Evolutionary conservation across 345 rosid genomes (phyloP), one percentile per base, ranked within the genome.

Genomic region (Moricandia moricandioides): DNA sequence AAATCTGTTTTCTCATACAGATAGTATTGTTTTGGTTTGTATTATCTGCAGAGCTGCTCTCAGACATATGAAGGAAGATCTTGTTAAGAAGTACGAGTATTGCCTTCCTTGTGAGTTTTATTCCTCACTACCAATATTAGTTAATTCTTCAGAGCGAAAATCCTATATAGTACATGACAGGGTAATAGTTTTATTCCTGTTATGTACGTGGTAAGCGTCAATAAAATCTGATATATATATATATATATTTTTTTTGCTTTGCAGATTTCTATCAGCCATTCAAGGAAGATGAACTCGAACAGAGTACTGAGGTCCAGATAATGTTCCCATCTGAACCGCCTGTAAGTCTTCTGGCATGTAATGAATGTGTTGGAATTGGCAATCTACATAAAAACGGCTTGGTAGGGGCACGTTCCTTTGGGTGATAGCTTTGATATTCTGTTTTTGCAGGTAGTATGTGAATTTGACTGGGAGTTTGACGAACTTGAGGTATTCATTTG

Each of bases 261-360:
- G n/a, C n/a, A n/a, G 99, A 96, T 86, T 88, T 92, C 77, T 89
- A 91, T 74, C 84, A 96, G 37, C 99, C 99, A 17, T 83, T 92
- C 13, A 84, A 85, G 89, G 93, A 92, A 81, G 97, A 92, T 77
- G 93, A 89, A 71, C 70, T 87, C 70, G 98, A 92, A 67, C 97
- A 91, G 82, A 88, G 87, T 67, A 89, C 97, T 6, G 99, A 72
- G 82, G 99, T 96, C 59, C 86, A 79, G 24, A 89, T 96, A 68
- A 81, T 92, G 56, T 96, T 78, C 74, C 97, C 98, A 45, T 78
- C 84, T 29, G 99, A 91, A 78, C 84, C 88, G 7, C 99, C 99
- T 31, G 98, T 96, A 83, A 72, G 92, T 77, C 14, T 71, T 63
- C 72, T 66, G 35, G 64, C 79, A 29, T 66, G 77, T 4, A 34